Evolutionary conservation across 192 early-diverging fungal genomes (phyloP), one percentile per base, ranked within the genome.

Genomic region (Linnemannia exigua): DNA sequence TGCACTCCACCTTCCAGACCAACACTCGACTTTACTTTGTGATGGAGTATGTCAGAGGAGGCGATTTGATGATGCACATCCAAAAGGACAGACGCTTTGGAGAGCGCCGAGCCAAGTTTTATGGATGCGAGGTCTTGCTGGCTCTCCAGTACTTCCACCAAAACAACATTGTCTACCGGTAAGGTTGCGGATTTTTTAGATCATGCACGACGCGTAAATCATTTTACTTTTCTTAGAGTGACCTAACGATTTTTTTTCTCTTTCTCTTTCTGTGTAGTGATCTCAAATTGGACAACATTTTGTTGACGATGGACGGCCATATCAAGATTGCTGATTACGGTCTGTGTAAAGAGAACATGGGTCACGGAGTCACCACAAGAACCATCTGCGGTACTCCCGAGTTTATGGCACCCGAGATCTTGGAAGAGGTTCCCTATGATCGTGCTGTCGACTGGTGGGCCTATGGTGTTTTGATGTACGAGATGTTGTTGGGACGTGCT

Each of bases 61-160:
- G 98, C 48, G 98, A 99, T 90, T 87, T 99, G 87, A 99, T 99
- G 97, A 97, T 97, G 95, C 98, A 99, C 86, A 97, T 99, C 70
- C 98, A 99, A 81, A 93, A 94, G 75, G 91, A 93, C 70, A 79
- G 78, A 41, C 90, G 96, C 8, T 98, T 98, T 84, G 94, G 95
- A 22, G 94, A 96, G 84, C 93, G 94, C 31, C 94, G 96, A 61
- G 97, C 97, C 58, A 93, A 94, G 79, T 97, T 97, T 87, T 98
- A 98, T 79, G 95, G 96, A 73, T 95, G 94, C 67, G 96, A 98
- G 83, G 96, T 98, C 9, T 89, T 97, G 25, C 87, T 96, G 77
- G 96, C 96, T 5, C 95, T 98, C 38, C 96, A 98, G 86, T 96
- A 97, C 87, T 90, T 98, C 72, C 97, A 98, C 75, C 79, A 81